Percentiles rank a stretch among this genome's conserved stretches.
Evolutionary conservation across 495 filamentous ascomycete species (phyloP).

Genomic region (Penicillium cataractarum): DNA sequence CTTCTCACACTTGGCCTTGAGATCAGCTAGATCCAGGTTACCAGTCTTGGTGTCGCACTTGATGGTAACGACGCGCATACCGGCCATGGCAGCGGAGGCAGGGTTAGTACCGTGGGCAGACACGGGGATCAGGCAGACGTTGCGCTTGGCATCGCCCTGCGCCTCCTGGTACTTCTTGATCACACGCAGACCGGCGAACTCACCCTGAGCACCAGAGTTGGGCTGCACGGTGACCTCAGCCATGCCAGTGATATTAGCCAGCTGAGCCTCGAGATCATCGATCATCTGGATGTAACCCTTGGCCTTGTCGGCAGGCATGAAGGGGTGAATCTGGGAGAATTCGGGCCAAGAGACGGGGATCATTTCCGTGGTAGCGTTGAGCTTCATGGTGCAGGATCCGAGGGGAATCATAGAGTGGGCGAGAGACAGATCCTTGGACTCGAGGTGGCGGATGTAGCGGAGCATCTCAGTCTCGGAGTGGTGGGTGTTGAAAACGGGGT

Average conservation of each 20-base stretch:
- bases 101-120: slow-evolving; percentile 98
- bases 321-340: slow-evolving; percentile 87
- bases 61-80: slow-evolving; percentile 93
- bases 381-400: slow-evolving; percentile 99
- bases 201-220: slow-evolving; percentile 96
- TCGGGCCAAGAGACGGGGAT: slow-evolving; percentile 83
- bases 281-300: slow-evolving; percentile 73
- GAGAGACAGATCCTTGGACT: slow-evolving; percentile 94
- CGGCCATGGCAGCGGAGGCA: slow-evolving; percentile 94
- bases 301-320: slow-evolving; percentile 64
- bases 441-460: slow-evolving; percentile 91
- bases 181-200: slow-evolving; percentile 90
- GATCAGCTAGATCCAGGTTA: slow-evolving; percentile 85
- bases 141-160: slow-evolving; percentile 67
- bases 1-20: slow-evolving; percentile 86
- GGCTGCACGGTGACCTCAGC: slow-evolving; percentile 88
- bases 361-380: slow-evolving; percentile 96
- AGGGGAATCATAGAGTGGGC: slow-evolving; percentile 99
- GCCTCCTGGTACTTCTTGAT: slow-evolving; percentile 86
- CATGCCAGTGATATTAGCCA: slow-evolving; percentile 89
- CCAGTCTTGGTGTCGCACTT: slow-evolving; percentile 89
- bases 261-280: slow-evolving; percentile 71
- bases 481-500: slow-evolving; percentile 95
- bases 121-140: slow-evolving; percentile 95
- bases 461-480: slow-evolving; percentile 97